A percentile compares a stretch with the other conserved stretches of the same genome.
These are phyloP conservation scores for Zygosaccharomyces pseudobailii DNA, from an alignment of 1,139 yeast genomes.

Conservation along the genomic window DNA sequence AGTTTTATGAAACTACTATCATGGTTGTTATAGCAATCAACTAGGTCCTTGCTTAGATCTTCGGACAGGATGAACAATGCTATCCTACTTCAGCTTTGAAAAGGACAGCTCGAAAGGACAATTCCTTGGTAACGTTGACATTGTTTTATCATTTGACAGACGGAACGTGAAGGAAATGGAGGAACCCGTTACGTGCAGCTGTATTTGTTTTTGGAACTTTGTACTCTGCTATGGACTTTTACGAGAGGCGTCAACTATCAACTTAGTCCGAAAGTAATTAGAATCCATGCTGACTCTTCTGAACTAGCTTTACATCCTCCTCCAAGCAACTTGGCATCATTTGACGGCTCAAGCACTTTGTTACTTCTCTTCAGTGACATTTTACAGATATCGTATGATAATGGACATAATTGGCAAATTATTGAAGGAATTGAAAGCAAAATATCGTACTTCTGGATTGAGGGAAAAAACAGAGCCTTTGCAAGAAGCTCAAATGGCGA, in stretches of 20 bases:
- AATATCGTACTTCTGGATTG: conserved; percentile 14
- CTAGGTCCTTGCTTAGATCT: too few relatives aligned
- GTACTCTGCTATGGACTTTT: conserved; percentile 6
- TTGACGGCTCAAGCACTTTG: conserved; percentile 30
- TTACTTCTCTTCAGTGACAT: conserved; percentile 10
- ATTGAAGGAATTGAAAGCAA: conserved; percentile 4
- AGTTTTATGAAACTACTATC: too few relatives aligned
- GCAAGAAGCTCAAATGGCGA: conserved; percentile 2
- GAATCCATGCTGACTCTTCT: neutral
- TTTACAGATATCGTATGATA: conserved; percentile 21
- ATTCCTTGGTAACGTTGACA: too few relatives aligned
- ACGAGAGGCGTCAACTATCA: conserved; percentile 1
- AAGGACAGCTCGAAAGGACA: too few relatives aligned
- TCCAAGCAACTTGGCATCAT: conserved; percentile 11
- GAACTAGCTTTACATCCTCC: conserved; percentile 1
- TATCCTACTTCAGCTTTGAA: too few relatives aligned
- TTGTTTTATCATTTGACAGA: too few relatives aligned
- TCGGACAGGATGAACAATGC: too few relatives aligned
- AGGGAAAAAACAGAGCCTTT: conserved; percentile 24
- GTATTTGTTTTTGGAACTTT: neutral
- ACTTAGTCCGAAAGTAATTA: conserved; percentile 13
- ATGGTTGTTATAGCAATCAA: too few relatives aligned
- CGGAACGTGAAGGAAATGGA: too few relatives aligned
- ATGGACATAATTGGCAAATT: conserved; percentile 26
- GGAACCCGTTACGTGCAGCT: neutral